Percentiles rank a stretch among this genome's conserved stretches.
Evolutionary conservation across 2,329 filamentous ascomycete species (phyloP).

Genomic region (Arthroderma sp.): DNA sequence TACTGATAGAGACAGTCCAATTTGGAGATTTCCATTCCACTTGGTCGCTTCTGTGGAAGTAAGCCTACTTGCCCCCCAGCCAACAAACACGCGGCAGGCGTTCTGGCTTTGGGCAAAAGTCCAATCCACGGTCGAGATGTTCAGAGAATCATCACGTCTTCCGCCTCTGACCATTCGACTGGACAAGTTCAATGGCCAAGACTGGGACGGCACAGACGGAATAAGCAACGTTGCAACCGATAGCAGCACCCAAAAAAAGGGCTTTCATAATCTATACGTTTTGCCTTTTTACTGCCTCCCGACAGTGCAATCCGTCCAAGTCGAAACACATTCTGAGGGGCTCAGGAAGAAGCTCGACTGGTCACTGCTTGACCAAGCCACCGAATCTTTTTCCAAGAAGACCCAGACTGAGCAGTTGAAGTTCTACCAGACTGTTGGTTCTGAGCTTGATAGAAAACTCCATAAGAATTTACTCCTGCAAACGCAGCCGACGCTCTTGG

Average conservation of each 20-base stretch:
- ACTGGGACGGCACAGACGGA: too few species aligned
- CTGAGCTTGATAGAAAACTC: too few species aligned
- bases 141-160: neutral
- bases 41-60: neutral
- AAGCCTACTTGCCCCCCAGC: neutral
- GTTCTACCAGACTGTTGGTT: too few species aligned
- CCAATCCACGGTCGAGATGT: neutral
- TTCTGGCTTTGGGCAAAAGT: slow-evolving; percentile 1
- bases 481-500: too few species aligned
- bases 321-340: neutral
- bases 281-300: neutral
- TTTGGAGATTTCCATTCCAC: neutral
- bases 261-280: neutral
- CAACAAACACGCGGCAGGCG: neutral
- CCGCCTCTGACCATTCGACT: neutral
- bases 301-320: neutral
- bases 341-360: neutral
- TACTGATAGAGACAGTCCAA: neutral
- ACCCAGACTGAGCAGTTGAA: too few species aligned
- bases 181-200: too few species aligned
- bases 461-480: too few species aligned
- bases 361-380: neutral
- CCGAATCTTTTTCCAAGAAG: too few species aligned
- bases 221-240: too few species aligned
- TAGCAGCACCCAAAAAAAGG: too few species aligned